Evolutionary conservation across 2,329 filamentous ascomycete genomes (phyloP).

Genomic region (Exophiala viscosa): DNA sequence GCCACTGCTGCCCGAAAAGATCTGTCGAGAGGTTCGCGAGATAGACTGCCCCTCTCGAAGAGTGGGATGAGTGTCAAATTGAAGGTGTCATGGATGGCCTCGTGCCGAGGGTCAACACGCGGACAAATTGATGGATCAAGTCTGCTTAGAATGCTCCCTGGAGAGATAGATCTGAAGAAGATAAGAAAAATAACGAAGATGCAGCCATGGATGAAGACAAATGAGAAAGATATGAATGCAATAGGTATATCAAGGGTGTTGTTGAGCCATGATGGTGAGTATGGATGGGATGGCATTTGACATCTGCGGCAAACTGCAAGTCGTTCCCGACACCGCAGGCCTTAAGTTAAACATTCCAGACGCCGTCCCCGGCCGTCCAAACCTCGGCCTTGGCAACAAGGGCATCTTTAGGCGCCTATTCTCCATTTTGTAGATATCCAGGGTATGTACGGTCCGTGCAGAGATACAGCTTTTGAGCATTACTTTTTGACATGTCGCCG

Average conservation of each 20-base stretch:
- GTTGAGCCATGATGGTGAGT: too few species aligned
- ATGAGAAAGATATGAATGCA: too few species aligned
- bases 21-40: background rate
- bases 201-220: too few species aligned
- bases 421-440: background rate
- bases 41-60: constrained; percentile 1
- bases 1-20: constrained; percentile 1
- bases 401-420: background rate
- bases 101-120: constrained; percentile 8
- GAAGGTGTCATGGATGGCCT: constrained; percentile 11
- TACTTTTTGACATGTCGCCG: too few species aligned
- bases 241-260: too few species aligned
- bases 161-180: background rate
- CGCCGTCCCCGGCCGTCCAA: too few species aligned
- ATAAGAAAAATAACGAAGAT: background rate
- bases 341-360: too few species aligned
- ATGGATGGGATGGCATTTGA: too few species aligned
- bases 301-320: too few species aligned
- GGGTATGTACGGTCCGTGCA: too few species aligned
- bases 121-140: constrained; percentile 10
- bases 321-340: too few species aligned
- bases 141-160: constrained; percentile 3
- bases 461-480: too few species aligned
- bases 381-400: constrained; percentile 4
- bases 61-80: constrained; percentile 3